Evolutionary conservation across 495 filamentous ascomycete species (phyloP).

Genomic region (Glutinoglossum americanum): DNA sequence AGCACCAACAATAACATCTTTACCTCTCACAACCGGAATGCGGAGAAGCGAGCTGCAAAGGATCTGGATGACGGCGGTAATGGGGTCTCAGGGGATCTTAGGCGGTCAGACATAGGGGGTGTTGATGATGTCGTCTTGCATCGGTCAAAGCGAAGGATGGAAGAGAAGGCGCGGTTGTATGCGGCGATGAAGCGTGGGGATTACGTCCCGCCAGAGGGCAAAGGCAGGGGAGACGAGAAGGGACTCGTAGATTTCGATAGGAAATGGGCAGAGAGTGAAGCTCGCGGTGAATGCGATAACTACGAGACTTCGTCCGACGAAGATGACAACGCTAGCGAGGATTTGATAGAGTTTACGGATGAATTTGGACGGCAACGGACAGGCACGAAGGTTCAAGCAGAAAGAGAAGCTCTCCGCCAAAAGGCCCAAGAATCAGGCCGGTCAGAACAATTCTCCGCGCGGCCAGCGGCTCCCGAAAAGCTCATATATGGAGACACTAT

Average conservation of each 20-base stretch:
- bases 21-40: constrained; percentile 44
- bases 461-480: constrained; percentile 40
- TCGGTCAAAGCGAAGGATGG: constrained; percentile 56
- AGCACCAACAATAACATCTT: constrained; percentile 54
- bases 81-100: constrained; percentile 2
- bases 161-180: constrained; percentile 72
- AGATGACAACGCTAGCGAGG: constrained; percentile 24
- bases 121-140: constrained; percentile 25
- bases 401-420: constrained; percentile 26
- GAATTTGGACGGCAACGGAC: constrained; percentile 65
- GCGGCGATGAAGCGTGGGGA: constrained; percentile 61
- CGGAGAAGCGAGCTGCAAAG: constrained; percentile 36
- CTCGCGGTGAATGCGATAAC: constrained; percentile 16
- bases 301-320: constrained; percentile 20
- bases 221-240: constrained; percentile 9
- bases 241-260: constrained; percentile 76
- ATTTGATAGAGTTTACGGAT: constrained; percentile 63
- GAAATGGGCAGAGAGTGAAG: constrained; percentile 63
- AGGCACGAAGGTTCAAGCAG: constrained; percentile 41
- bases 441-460: constrained; percentile 27
- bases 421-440: constrained; percentile 26
- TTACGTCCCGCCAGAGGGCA: constrained; percentile 21
- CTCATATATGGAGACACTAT: constrained; percentile 69
- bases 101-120: constrained; percentile 18
- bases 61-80: constrained; percentile 18